A percentile compares a stretch with the other conserved stretches of the same genome.
Evolutionary conservation across 1,139 yeast genomes (phyloP).

Genomic region (Suhomyces maxii): DNA sequence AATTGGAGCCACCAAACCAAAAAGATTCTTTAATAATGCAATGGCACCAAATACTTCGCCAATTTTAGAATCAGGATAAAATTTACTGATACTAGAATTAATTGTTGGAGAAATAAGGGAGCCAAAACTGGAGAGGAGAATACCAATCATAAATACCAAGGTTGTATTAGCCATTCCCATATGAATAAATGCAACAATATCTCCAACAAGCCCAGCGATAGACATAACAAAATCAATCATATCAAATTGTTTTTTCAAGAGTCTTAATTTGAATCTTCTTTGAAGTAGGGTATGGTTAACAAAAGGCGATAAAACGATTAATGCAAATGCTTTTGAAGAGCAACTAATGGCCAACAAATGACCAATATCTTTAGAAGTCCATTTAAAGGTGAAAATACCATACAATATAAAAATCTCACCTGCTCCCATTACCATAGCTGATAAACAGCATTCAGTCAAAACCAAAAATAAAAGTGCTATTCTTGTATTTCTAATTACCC

Average conservation of each 20-base stretch:
- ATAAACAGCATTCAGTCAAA: constrained; percentile 44
- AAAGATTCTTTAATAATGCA: constrained; percentile 44
- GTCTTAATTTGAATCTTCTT: constrained; percentile 27
- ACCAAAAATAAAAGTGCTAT: constrained; percentile 48
- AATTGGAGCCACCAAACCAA: constrained; percentile 41
- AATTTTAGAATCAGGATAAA: constrained; percentile 43
- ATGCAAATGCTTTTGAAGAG: constrained; percentile 36
- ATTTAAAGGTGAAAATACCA: constrained; percentile 56
- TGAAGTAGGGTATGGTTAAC: constrained; percentile 31
- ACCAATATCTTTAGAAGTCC: constrained; percentile 64
- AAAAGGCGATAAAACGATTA: constrained; percentile 37
- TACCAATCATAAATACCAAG: constrained; percentile 6
- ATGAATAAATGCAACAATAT: constrained; percentile 42
- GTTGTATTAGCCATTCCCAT: constrained; percentile 6
- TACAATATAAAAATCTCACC: constrained; percentile 55
- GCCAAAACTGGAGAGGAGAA: constrained; percentile 48
- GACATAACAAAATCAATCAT: constrained; percentile 49
- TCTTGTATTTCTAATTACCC: constrained; percentile 20
- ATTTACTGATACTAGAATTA: constrained; percentile 52
- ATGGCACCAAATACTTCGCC: constrained; percentile 59
- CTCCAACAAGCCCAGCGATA: constrained; percentile 32
- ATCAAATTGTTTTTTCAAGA: constrained; percentile 49
- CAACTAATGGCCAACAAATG: constrained; percentile 58
- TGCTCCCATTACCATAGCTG: constrained; percentile 31
- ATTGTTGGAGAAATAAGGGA: constrained; percentile 46